Evolutionary conservation across 2,329 filamentous ascomycete species (phyloP).

Genomic region (Cladophialophora psammophila): DNA sequence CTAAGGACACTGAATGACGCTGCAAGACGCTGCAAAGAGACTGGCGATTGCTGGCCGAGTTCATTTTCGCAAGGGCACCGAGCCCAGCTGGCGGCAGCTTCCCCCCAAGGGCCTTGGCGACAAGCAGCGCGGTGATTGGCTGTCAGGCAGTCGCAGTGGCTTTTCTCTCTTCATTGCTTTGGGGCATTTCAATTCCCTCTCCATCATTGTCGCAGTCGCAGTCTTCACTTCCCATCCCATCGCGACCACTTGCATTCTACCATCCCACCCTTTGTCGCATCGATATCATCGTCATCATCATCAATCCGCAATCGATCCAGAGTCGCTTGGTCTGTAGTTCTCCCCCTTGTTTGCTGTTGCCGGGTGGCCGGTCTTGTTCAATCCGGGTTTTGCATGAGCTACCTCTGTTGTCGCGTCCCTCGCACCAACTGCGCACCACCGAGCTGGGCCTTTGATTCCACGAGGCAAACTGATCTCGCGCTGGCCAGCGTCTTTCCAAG

Average conservation of each 20-base stretch:
- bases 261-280: conserved; percentile 31
- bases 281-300: conserved; percentile 16
- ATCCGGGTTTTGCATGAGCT: conserved; percentile 14
- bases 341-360: conserved; percentile 14
- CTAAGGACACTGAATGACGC: not conserved
- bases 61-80: conserved; percentile 10
- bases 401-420: conserved; percentile 28
- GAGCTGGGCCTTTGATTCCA: conserved; percentile 7
- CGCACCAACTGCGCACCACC: conserved; percentile 19
- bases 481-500: not conserved
- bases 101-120: conserved; percentile 14
- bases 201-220: conserved; percentile 34
- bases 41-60: conserved; percentile 1
- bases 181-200: conserved; percentile 25
- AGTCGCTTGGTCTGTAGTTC: conserved; percentile 26
- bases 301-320: conserved; percentile 16
- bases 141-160: conserved; percentile 19
- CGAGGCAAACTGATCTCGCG: conserved; percentile 8
- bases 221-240: conserved; percentile 21
- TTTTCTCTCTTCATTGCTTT: conserved; percentile 21
- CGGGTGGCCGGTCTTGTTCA: conserved; percentile 12
- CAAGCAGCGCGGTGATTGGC: conserved; percentile 7
- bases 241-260: conserved; percentile 20
- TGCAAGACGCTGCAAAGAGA: no score
- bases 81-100: not conserved